A percentile compares a stretch with the other conserved stretches of the same genome.
These are phyloP conservation scores for Ricinus communis DNA, from an alignment of 345 rosid genomes.

Conservation along the genomic window DNA sequence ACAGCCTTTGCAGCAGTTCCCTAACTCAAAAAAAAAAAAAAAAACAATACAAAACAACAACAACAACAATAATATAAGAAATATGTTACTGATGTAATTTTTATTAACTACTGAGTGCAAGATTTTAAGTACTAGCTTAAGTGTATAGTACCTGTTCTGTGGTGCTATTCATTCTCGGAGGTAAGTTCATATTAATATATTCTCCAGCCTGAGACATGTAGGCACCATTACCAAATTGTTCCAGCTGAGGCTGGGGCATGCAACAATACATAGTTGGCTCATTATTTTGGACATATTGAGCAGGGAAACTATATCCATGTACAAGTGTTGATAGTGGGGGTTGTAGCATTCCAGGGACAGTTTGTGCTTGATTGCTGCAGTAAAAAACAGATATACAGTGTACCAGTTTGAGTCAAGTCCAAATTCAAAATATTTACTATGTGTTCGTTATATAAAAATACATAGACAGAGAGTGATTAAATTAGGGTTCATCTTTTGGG, in stretches of 20 bases:
- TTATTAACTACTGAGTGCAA: too few relatives aligned
- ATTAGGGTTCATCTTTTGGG: too few relatives aligned
- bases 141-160: conserved; percentile 15
- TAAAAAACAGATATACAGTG: too few relatives aligned
- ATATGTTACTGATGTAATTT: too few relatives aligned
- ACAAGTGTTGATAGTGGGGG: background rate
- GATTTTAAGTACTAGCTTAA: too few relatives aligned
- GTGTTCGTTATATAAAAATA: too few relatives aligned
- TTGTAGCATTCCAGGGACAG: conserved; percentile 11
- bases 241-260: background rate
- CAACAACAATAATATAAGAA: too few relatives aligned
- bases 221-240: conserved; percentile 1
- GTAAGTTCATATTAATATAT: background rate
- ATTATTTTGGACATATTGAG: background rate
- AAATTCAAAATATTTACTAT: too few relatives aligned
- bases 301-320: background rate
- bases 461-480: too few relatives aligned
- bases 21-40: background rate
- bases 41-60: too few relatives aligned
- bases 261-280: background rate
- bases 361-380: conserved; percentile 15
- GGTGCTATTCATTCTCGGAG: background rate
- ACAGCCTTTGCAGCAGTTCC: background rate
- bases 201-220: background rate
- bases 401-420: too few relatives aligned